Percentiles rank a stretch among this genome's conserved stretches.
Conservation (phyloP, 2,329 filamentous ascomycete species). For the Penicillium sp. region DNA sequence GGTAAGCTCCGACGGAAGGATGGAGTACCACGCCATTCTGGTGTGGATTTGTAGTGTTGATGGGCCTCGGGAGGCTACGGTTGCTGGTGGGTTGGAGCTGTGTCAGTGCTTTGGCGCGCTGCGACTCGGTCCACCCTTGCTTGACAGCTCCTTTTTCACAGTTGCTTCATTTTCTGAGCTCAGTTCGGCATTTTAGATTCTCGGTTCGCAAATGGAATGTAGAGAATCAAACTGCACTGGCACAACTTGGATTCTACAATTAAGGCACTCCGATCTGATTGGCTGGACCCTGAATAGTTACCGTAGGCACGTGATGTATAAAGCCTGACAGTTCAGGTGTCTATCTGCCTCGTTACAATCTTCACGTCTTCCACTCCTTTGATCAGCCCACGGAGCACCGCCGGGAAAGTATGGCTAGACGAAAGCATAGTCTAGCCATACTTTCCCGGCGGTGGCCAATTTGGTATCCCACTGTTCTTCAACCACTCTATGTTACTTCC, state of each 20-base stretch:
- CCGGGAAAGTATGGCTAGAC: too few relatives aligned
- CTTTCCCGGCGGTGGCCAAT: background rate
- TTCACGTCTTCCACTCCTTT: background rate
- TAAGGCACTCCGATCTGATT: background rate
- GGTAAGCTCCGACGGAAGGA: conserved; percentile 58
- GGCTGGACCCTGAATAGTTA: background rate
- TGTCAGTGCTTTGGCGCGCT: background rate
- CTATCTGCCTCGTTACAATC: background rate
- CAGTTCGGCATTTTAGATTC: background rate
- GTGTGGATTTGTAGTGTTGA: background rate
- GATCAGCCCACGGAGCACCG: too few relatives aligned
- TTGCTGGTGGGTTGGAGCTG: conserved; percentile 8
- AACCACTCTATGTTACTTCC: background rate
- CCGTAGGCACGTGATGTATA: background rate
- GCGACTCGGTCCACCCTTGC: background rate
- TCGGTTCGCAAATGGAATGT: too few relatives aligned
- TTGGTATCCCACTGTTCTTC: background rate
- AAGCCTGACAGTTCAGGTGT: background rate
- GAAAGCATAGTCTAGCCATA: too few relatives aligned
- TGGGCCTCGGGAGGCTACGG: conserved; percentile 4
- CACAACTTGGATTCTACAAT: background rate
- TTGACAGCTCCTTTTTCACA: background rate
- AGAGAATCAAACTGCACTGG: background rate
- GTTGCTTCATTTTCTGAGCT: background rate
- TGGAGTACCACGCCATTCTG: conserved; percentile 63